Evolutionary conservation across 78 protist species (phyloP), one percentile per base, ranked within the genome.

Genomic region (Paulinella micropora): DNA sequence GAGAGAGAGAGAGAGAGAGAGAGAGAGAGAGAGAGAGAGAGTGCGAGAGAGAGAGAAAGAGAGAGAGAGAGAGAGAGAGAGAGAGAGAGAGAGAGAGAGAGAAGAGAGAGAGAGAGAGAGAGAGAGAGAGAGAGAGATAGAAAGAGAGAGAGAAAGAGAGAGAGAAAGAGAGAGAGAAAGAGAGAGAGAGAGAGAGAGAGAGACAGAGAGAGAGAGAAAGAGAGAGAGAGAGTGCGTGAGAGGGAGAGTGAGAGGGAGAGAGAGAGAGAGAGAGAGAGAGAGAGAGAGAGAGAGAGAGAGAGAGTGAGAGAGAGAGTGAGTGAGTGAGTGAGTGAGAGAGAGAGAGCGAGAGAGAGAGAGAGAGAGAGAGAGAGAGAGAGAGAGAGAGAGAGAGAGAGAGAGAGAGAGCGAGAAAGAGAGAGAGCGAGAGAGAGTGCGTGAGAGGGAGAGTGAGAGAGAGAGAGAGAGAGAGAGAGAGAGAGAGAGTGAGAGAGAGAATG

Each of bases 1-100:
- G 35, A 79, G 83, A 79, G 83, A 79, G 83, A 79, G 35, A 79
- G 83, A 79, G 83, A 79, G 83, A 79, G 35, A 79, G 83, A 79
- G 83, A 79, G 83, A 79, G 83, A 79, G n/a, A n/a, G n/a, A n/a
- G n/a, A n/a, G n/a, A n/a, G n/a, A n/a, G n/a, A n/a, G n/a, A n/a
- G n/a, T n/a, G n/a, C n/a, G n/a, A n/a, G n/a, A n/a, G n/a, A n/a
- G n/a, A n/a, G n/a, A n/a, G n/a, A n/a, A n/a, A n/a, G n/a, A n/a
- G 83, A 1, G 35, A 79, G 83, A 79, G 35, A 79, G 83, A 32
- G 38, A 79, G 83, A 79, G 35, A 67, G 79, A 6, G 69, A 6
- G 69, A 15, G 31, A 15, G 69, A 6, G 69, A 3, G 3, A 41
- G 69, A 6, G 69, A 3, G 69, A 41, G 6, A 3, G 31, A 41